Base-by-base conservation (phyloP, 306 rosid species). In the Prosopis cineraria region DNA sequence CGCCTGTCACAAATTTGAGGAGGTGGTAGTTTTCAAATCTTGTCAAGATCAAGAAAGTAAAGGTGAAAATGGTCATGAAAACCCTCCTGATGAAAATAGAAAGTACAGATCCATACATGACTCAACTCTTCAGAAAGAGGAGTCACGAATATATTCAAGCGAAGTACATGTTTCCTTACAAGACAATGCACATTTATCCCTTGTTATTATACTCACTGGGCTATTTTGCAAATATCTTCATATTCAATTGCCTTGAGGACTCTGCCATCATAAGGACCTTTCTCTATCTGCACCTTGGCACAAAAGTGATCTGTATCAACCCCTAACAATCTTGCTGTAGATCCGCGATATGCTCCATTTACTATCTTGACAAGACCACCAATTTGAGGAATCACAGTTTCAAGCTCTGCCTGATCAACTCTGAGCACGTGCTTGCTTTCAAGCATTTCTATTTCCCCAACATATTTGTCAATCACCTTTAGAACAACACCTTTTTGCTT, bases 271-370 rank as follows among this genome's bases (percentile, higher is more conserved):
- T 94, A 94, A 9, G 85, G 72, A 22, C 98, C 98, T 87, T 91
- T 94, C 88, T 94, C 96, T 56, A 94, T 88, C 87, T 89, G 97
- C 84, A 94, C 93, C 83, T 87, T 91, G 0, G 96, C 94, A 9
- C 94, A 91, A 85, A 90, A 90, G 73, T 72, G 77, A 36, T 86
- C 87, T 0, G 87, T 91, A 63, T 89, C 91, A 62, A 91, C 94
- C 0, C 88, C 91, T 80, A 94, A 55, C 40, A 91, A 79, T 87
- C 83, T 87, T 1, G 91, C 98, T 68, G 48, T 79, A 2, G 89
- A 92, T 56, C 98, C 94, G 9, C 96, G 87, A 69, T 94, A 94
- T 0, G 98, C 97, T 3, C 98, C 98, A 19, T 94, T 94, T 29
- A 91, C 94, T 50, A 94, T 85, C 87, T 86, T 90, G n/a, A 94